phyloP scores from a whole-genome alignment of 495 filamentous ascomycete genomes.

The Oidiodendron maius region DNA sequence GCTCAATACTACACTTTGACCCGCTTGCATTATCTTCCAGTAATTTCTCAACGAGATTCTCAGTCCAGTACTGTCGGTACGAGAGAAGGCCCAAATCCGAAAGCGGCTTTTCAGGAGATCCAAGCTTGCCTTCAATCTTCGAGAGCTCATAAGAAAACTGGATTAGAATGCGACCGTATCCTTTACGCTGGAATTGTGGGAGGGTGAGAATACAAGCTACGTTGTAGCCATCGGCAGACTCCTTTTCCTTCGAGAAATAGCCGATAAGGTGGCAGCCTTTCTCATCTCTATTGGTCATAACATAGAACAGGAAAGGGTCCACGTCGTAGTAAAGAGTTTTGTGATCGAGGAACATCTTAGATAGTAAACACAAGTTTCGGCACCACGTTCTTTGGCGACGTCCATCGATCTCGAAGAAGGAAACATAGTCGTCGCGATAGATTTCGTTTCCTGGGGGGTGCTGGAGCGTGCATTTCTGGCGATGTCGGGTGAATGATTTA shows the following conservation, averaged over 20 bases:
- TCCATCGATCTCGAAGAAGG: conserved; percentile 97
- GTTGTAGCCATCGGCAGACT: conserved; percentile 93
- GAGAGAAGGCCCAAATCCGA: conserved; percentile 87
- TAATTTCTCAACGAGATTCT: conserved; percentile 81
- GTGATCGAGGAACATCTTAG: conserved; percentile 95
- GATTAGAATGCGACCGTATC: conserved; percentile 88
- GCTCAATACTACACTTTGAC: conserved; percentile 73
- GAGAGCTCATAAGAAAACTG: conserved; percentile 97
- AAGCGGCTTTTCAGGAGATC: conserved; percentile 92
- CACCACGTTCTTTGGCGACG: conserved; percentile 95
- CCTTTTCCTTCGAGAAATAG: conserved; percentile 98
- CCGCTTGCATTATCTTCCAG: conserved; percentile 53
- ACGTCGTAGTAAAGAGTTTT: conserved; percentile 99
- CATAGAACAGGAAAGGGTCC: conserved; percentile 97
- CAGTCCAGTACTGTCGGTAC: conserved; percentile 95
- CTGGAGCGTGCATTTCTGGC: conserved; percentile 81
- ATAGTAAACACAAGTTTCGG: conserved; percentile 88
- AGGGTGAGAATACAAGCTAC: conserved; percentile 95
- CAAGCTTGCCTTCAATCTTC: conserved; percentile 89
- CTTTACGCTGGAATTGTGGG: conserved; percentile 91
- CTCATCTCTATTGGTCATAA: conserved; percentile 84
- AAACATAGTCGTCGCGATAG: conserved; percentile 89
- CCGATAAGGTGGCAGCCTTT: conserved; percentile 90
- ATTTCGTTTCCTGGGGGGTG: conserved; percentile 98
- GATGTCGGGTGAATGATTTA: conserved; percentile 76